Evolutionary conservation across 2,329 filamentous ascomycete genomes (phyloP), one percentile per base, ranked within the genome.

Genomic region (Fusarium xyrophilum): DNA sequence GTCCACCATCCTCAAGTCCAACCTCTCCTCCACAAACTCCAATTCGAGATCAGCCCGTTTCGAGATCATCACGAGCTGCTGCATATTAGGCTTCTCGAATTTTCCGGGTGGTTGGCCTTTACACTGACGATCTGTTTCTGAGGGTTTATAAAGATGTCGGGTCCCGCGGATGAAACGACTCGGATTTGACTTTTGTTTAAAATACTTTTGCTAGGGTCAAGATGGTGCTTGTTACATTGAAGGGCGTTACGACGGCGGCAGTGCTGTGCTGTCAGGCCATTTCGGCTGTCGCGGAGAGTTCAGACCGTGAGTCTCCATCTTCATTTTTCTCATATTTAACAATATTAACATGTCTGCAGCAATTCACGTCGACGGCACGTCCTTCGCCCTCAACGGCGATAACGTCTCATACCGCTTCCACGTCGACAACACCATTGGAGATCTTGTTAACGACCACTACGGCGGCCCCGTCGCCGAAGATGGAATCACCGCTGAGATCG

Each of bases 321-420:
- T 25, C 5, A 25, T 25, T 25, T 25, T 25, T 6, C 25, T 33
- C 21, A 36, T 3, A 8, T 8, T 15, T 4, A 48, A 8, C 8
- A 10, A 15, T 11, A 14, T n/a, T 68, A 17, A 69, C 35, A n/a
- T 23, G 9, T 12, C 30, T 17, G 2, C 28, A 87, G 86, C 82
- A 42, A 82, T 89, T 54, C 79, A 79, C 21, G 83, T 84, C 19
- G 77, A 86, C 11, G 86, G 85, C 11, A 83, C 78, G 2, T 83
- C 82, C n/a, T 89, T 89, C 66, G 82, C 85, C 3, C 78, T 89
- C 40, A 85, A 86, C 27, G 86, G 85, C 30, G 77, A 84, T 42
- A 80, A 81, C 61, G 80, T 88, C 36, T 89, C 87, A 9, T 90
- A 90, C 71, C 85, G 86, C 47, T 89, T 90, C 74, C 88, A 89